Evolutionary conservation across 345 rosid genomes (phyloP), one percentile per base, ranked within the genome.

Genomic region (Bretschneidera sinensis): DNA sequence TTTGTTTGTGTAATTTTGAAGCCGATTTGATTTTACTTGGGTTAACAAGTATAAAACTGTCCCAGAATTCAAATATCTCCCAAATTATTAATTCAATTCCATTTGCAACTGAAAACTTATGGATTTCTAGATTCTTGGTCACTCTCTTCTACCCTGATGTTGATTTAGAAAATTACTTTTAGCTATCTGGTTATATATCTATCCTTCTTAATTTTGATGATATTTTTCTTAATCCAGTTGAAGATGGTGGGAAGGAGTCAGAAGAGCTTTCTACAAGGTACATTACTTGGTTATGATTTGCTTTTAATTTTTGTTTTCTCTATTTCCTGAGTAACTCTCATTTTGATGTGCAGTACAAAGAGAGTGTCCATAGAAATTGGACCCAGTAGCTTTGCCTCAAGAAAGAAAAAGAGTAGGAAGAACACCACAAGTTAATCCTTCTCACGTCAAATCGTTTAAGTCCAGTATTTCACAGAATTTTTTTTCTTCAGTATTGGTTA

Each of bases 321-420:
- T 55, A 8, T 63, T 15, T 24, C 43, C 21, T 24, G 24, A 14
- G 15, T 21, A 9, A 39, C 21, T 19, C 62, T 0, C 10, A 11
- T 1, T 64, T 43, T 60, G n/a, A 14, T 47, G 15, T 61, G 63
- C 83, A 92, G 98, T 71, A 78, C 95, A 52, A 92, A 89, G 77
- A 81, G 97, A 70, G 71, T 83, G 86, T 72, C 91, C 0, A 78
- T 81, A 53, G 92, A 83, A 77, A 73, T 81, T n/a, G 92, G 88
- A 68, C 85, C 92, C 17, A 79, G 88, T 72, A 76, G 83, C 79
- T 78, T 72, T 77, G 88, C 89, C 43, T 77, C 89, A 0, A 83
- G 86, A 75, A 92, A 89, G 84, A 92, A 87, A 81, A 92, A 83
- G 80, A 76, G 76, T 56, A 85, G 62, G 75, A 85, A 76, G 67